A percentile compares a stretch with the other conserved stretches of the same genome.
These are phyloP conservation scores for Cutaneotrichosporon spelunceum DNA, from an alignment of 1,284 basidiomycete genomes.

Conservation along the genomic window DNA sequence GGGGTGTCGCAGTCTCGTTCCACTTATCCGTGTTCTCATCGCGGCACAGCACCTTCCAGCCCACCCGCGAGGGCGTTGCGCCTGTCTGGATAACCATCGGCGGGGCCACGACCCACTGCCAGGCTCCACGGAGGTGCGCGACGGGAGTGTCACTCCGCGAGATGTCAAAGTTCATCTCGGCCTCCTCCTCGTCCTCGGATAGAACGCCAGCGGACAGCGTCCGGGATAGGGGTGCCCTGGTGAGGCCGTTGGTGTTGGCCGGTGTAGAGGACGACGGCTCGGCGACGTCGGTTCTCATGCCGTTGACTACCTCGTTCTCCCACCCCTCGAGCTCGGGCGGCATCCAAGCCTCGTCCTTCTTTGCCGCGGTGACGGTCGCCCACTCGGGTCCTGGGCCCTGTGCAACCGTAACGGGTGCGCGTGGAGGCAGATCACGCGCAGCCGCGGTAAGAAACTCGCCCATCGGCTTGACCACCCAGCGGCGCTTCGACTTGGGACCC, in stretches of 20 bases:
- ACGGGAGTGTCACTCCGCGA: neutral
- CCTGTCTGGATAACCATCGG: slow-evolving; percentile 13
- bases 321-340: slow-evolving; percentile 4
- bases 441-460: slow-evolving; percentile 44
- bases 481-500: slow-evolving; percentile 27
- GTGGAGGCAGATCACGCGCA: slow-evolving; percentile 16
- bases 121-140: slow-evolving; percentile 1
- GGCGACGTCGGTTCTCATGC: neutral
- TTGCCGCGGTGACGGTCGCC: neutral
- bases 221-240: neutral
- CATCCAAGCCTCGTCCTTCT: slow-evolving; percentile 2
- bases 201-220: slow-evolving; percentile 5
- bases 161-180: slow-evolving; percentile 4
- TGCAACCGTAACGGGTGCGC: neutral
- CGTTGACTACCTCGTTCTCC: slow-evolving; percentile 4
- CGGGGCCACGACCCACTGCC: slow-evolving; percentile 15
- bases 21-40: slow-evolving; percentile 2
- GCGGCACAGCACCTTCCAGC: slow-evolving; percentile 19
- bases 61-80: slow-evolving; percentile 13
- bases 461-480: slow-evolving; percentile 48
- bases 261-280: neutral
- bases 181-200: slow-evolving; percentile 6
- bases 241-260: too few relatives aligned
- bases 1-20: neutral
- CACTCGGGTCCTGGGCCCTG: slow-evolving; percentile 1